Percentiles rank a stretch among this genome's conserved stretches.
phyloP scores from a whole-genome alignment of 352 stramenopile genomes.

The Pythium periplocum region DNA sequence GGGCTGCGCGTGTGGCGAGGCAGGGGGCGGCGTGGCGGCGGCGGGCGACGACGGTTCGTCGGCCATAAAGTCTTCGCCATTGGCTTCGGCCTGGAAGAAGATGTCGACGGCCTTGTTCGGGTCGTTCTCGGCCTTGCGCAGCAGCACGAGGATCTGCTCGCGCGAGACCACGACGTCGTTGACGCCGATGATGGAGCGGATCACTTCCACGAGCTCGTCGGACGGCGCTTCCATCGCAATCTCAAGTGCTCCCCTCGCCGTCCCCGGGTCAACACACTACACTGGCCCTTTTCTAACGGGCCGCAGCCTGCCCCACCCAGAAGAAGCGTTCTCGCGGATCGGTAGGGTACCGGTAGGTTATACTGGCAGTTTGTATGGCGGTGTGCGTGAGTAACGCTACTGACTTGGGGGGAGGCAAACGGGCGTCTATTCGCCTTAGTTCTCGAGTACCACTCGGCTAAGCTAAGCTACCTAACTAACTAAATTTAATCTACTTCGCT shows the following conservation, averaged over 20 bases:
- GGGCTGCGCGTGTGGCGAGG: not conserved
- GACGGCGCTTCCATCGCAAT: conserved; percentile 10
- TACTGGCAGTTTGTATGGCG: too few species aligned
- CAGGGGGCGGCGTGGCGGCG: not conserved
- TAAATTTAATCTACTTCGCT: too few species aligned
- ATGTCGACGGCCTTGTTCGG: conserved; percentile 81
- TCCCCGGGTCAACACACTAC: too few species aligned
- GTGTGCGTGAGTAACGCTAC: too few species aligned
- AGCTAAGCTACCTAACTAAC: too few species aligned
- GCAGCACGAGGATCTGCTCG: conserved; percentile 58
- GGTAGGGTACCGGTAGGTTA: not conserved
- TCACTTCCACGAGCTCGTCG: conserved; percentile 68
- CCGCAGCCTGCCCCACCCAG: too few species aligned
- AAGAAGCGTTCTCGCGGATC: too few species aligned
- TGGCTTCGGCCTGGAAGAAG: conserved; percentile 63
- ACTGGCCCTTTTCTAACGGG: conserved; percentile 1
- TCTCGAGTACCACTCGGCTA: too few species aligned
- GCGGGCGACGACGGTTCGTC: conserved; percentile 14
- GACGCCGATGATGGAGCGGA: conserved; percentile 71
- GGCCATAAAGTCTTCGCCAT: conserved; percentile 39
- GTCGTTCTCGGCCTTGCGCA: conserved; percentile 56
- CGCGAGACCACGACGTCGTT: conserved; percentile 46
- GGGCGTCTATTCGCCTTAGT: too few species aligned
- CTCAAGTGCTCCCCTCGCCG: too few species aligned
- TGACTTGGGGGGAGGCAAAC: too few species aligned